Conservation (phyloP, 1,284 basidiomycete species). For the Sanghuangporus sanghuang region DNA sequence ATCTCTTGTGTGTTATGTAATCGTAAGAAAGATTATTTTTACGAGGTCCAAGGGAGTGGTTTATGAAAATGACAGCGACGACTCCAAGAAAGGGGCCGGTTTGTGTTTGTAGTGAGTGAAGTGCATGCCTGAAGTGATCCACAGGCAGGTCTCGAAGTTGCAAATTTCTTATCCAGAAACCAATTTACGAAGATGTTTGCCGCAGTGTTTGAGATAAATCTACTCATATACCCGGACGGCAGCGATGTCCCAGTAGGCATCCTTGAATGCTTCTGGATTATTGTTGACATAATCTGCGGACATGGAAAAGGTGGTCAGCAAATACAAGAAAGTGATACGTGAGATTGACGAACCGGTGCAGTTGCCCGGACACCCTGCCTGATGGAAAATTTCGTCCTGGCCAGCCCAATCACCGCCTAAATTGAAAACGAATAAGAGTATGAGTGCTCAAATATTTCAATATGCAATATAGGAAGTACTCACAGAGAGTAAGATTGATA, state of each 20-base stretch:
- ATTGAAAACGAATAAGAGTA: background rate
- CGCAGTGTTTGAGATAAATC: background rate
- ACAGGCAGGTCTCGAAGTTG: constrained; percentile 23
- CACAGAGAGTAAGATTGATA: constrained; percentile 49
- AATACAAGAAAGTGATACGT: constrained; percentile 18
- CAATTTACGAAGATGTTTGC: too few relatives aligned
- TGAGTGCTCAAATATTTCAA: constrained; percentile 28
- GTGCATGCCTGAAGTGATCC: too few relatives aligned
- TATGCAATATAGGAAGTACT: constrained; percentile 20
- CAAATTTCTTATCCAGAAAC: background rate
- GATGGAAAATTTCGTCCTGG: background rate
- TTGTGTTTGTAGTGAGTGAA: too few relatives aligned
- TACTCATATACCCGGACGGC: constrained; percentile 26
- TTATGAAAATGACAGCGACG: too few relatives aligned
- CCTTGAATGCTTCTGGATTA: constrained; percentile 39
- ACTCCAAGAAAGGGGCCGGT: too few relatives aligned
- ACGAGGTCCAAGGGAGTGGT: too few relatives aligned
- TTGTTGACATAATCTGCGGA: constrained; percentile 35
- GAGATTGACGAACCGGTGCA: constrained; percentile 6
- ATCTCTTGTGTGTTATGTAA: too few relatives aligned
- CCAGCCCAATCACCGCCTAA: constrained; percentile 19
- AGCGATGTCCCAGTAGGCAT: constrained; percentile 45
- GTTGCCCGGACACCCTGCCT: constrained; percentile 8
- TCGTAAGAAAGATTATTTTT: too few relatives aligned
- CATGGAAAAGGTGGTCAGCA: constrained; percentile 39